These are phyloP conservation scores for Aspergillus leporis DNA, from an alignment of 495 filamentous ascomycete genomes.

Conservation along the genomic window DNA sequence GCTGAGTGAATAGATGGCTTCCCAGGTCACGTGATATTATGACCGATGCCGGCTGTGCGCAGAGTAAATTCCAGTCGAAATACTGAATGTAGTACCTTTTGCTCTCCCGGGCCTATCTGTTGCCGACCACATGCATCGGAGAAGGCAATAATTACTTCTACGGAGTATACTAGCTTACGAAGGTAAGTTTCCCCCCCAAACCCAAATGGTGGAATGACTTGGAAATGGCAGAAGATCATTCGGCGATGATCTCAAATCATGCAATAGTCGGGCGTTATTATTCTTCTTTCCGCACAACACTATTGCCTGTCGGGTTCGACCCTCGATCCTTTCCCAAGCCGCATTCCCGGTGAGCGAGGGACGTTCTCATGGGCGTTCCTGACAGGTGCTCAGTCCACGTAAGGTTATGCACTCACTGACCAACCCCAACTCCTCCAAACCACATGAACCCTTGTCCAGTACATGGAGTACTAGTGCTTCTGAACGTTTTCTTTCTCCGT, in stretches of 20 bases:
- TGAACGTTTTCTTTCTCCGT: not conserved
- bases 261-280: constrained; percentile 5
- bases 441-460: constrained; percentile 2
- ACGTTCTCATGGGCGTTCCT: constrained; percentile 7
- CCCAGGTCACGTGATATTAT: too few species aligned
- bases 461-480: not conserved
- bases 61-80: too few species aligned
- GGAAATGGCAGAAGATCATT: not conserved
- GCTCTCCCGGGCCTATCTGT: too few species aligned
- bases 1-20: too few species aligned
- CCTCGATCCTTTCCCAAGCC: constrained; percentile 34
- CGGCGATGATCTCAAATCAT: constrained; percentile 1
- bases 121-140: not conserved
- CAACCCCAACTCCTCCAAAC: too few species aligned
- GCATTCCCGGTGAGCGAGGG: constrained; percentile 29
- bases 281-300: constrained; percentile 12
- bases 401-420: constrained; percentile 9
- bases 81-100: too few species aligned
- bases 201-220: not conserved
- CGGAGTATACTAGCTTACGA: too few species aligned
- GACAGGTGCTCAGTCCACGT: constrained; percentile 7
- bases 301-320: constrained; percentile 22
- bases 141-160: not conserved
- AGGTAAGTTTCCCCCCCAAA: not conserved
- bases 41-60: too few species aligned